These are phyloP conservation scores for Russula earlei DNA, from an alignment of 768 basidiomycete genomes.

Conservation along the genomic window DNA sequence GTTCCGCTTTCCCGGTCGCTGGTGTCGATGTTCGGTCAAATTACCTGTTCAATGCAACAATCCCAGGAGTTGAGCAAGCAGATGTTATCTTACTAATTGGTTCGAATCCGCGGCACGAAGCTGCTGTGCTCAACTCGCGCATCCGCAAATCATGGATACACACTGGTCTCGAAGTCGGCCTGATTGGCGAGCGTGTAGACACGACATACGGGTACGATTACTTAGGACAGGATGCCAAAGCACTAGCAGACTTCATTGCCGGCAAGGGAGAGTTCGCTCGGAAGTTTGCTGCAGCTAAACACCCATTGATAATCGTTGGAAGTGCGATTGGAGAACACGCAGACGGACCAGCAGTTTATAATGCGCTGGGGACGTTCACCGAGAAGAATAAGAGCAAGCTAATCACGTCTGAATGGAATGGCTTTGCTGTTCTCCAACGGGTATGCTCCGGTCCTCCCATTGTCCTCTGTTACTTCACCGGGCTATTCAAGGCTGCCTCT, in stretches of 20 bases:
- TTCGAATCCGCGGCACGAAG: conserved; percentile 95
- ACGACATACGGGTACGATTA: conserved; percentile 91
- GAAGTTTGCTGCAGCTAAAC: conserved; percentile 85
- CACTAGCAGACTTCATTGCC: conserved; percentile 64
- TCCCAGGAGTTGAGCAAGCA: conserved; percentile 83
- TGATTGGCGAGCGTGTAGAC: conserved; percentile 86
- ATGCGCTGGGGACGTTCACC: conserved; percentile 70
- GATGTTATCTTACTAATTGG: conserved; percentile 91
- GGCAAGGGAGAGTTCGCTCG: conserved; percentile 73
- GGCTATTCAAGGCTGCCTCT: conserved; percentile 60
- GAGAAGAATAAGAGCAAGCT: conserved; percentile 66
- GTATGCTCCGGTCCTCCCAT: conserved; percentile 37
- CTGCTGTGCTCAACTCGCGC: conserved; percentile 93
- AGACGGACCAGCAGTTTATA: conserved; percentile 72
- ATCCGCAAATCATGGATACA: conserved; percentile 94
- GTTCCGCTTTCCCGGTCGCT: conserved; percentile 58
- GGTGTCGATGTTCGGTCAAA: conserved; percentile 90
- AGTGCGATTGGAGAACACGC: conserved; percentile 77
- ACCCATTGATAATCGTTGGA: conserved; percentile 88
- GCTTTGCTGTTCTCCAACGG: conserved; percentile 86
- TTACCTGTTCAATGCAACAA: conserved; percentile 92
- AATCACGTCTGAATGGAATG: conserved; percentile 89
- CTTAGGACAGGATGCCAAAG: conserved; percentile 67
- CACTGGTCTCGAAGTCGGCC: conserved; percentile 73
- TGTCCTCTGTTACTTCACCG: neutral